These are phyloP conservation scores for Phaffomyces thermotolerans DNA, from an alignment of 805 yeast species.

Conservation along the genomic window DNA sequence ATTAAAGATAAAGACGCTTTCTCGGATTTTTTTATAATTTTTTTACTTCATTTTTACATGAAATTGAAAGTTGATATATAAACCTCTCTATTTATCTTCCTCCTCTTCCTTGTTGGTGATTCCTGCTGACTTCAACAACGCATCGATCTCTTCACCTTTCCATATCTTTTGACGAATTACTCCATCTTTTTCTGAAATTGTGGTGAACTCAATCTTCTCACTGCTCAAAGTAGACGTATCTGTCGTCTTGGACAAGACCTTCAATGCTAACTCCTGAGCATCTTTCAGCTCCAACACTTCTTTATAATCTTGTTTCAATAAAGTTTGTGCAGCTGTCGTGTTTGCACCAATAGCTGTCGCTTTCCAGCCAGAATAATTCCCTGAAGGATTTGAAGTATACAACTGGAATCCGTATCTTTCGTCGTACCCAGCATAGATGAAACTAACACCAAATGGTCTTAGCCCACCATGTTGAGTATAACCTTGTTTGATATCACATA, in stretches of 20 bases:
- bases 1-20: no score
- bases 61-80: no score
- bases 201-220: slow-evolving; percentile 91
- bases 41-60: not conserved
- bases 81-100: slow-evolving; percentile 21
- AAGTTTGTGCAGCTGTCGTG: slow-evolving; percentile 91
- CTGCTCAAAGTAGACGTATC: slow-evolving; percentile 79
- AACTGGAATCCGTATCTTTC: slow-evolving; percentile 85
- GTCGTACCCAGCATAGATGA: slow-evolving; percentile 93
- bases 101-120: slow-evolving; percentile 53
- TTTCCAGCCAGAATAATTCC: slow-evolving; percentile 97
- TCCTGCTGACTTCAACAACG: slow-evolving; percentile 63
- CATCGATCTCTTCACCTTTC: slow-evolving; percentile 72
- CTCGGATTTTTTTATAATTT: not conserved
- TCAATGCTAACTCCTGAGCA: slow-evolving; percentile 82
- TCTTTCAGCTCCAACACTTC: slow-evolving; percentile 66
- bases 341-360: slow-evolving; percentile 97
- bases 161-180: slow-evolving; percentile 64
- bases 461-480: slow-evolving; percentile 98
- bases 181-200: slow-evolving; percentile 47
- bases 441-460: slow-evolving; percentile 97
- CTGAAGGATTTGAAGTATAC: slow-evolving; percentile 94
- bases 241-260: slow-evolving; percentile 89
- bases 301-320: slow-evolving; percentile 90
- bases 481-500: slow-evolving; percentile 94